Conservation (phyloP, 2,329 filamentous ascomycete species). For the Colletotrichum brevisporum region DNA sequence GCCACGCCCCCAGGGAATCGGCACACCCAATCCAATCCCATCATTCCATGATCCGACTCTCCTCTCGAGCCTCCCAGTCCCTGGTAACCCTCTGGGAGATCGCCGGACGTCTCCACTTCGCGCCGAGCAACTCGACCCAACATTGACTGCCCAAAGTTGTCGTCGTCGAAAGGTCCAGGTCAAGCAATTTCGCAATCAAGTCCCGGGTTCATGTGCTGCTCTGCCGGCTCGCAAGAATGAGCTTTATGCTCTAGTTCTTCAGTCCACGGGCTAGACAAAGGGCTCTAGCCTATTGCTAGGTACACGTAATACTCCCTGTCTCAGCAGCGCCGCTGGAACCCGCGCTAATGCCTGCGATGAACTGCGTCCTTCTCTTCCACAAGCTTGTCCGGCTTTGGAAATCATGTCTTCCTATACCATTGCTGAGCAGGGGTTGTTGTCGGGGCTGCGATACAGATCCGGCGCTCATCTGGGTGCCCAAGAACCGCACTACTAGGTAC, state of each 20-base stretch:
- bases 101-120: slow-evolving; percentile 5
- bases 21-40: slow-evolving; percentile 7
- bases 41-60: background rate
- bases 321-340: slow-evolving; percentile 26
- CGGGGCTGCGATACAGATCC: slow-evolving; percentile 22
- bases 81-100: slow-evolving; percentile 12
- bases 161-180: background rate
- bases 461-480: slow-evolving; percentile 1
- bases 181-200: slow-evolving; percentile 4
- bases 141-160: background rate
- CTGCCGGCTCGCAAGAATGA: slow-evolving; percentile 2
- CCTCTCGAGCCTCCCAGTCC: slow-evolving; percentile 3
- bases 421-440: slow-evolving; percentile 15
- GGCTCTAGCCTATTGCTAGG: slow-evolving; percentile 3
- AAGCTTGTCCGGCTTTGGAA: slow-evolving; percentile 23
- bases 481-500: background rate
- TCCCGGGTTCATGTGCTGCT: background rate
- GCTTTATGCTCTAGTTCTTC: background rate
- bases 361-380: slow-evolving; percentile 1
- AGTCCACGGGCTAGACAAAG: slow-evolving; percentile 18
- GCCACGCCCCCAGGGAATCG: slow-evolving; percentile 16
- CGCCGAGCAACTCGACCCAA: slow-evolving; percentile 8
- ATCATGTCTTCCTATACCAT: slow-evolving; percentile 4
- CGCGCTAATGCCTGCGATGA: slow-evolving; percentile 23
- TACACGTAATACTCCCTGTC: slow-evolving; percentile 10